Base-by-base conservation (phyloP, 1,284 basidiomycete genomes). In the Austroboletus novae-zelandiae region DNA sequence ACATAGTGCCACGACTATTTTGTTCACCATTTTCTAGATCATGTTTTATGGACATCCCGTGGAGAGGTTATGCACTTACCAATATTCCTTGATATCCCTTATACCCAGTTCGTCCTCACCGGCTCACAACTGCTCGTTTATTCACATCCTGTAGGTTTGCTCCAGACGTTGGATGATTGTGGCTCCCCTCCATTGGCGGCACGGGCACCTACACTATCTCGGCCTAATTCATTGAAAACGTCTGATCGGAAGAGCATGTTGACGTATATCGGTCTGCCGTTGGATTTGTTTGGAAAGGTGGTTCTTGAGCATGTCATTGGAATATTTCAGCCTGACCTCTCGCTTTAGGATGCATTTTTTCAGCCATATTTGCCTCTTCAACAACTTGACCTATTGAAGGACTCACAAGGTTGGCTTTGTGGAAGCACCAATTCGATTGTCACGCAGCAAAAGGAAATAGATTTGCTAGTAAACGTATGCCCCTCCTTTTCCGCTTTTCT, bases 31-130 rank as follows among this genome's bases (percentile, higher is more conserved):
- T 36, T 45, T 45, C 27, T 63, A 95, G 92, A 89, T 98, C 55
- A 91, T 99, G 86, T 94, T 99, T 67, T 97, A 85, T 61, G 96
- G 96, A 9, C 94, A 98, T 64, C 96, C 96, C 0, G 96, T 99
- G 1, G 97, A 99, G 70, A 84, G 87, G 51, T 74, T 99, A 30
- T 98, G 96, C 73, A 98, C 94, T 25, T 97, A 94, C 62, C 97
- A 99, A 69, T 99, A 99, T 69, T 96, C 93, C 1, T 78, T 99
- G 25, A 81, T 92, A 45, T 91, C 91, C 0, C 75, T 94, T 13
- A 77, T 93, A 55, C 91, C 91, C 34, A 89, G 88, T 85, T 57
- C 43, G 76, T 64, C 34, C 40, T 13, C 10, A 18, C 7, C 9
- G 30, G 18, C 7, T 20, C 20, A 34, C 14, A 6, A 25, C 29